Base-by-base conservation (phyloP, 2,329 filamentous ascomycete genomes). In the Neophaeococcomyces mojaviensis region DNA sequence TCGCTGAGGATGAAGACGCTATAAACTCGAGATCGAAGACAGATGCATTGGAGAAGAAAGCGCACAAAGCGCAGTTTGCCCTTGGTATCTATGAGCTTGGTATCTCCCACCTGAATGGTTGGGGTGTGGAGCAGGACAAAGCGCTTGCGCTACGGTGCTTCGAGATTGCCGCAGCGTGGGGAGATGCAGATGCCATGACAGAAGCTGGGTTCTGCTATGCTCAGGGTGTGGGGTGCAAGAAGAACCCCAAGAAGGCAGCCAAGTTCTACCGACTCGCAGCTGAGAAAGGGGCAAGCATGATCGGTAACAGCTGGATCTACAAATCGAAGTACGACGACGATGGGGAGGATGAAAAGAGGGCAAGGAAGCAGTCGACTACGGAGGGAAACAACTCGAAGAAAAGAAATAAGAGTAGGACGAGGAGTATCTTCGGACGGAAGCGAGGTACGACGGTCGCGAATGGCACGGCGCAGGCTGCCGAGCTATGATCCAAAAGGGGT, bases 121-220 rank as follows among this genome's bases (percentile, higher is more conserved):
- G 92, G 92, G 92, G 92, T 13, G 94, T 94, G 32, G 81, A 90
- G 56, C 88, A 94, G 65, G 92, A 98, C 62, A 94, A 92, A 63
- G 69, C 78, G 4, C 75, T 97, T 49, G 92, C 88, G 0, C 67
- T 98, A 58, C 78, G 88, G 44, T 98, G 92, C 63, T 98, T 96
- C 62, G 92, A 98, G 64, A 95, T 97, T 57, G 92, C 92, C 34
- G 90, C 87, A 43, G 84, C 78, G 53, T 98, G 92, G 92, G 92
- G 92, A 28, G 92, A 98, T 67, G 82, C 85, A 4, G 92, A 98
- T 68, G 92, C 92, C 18, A 74, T 98, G 49, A 84, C 88, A 6
- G 92, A 98, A 68, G 87, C 92, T 6, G 92, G 89, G 13, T 97
- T 92, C 66, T 98, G 90, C 69, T 98, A 97, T 60, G 87, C 88